These are phyloP conservation scores for Pseudonectria buxi DNA, from an alignment of 2,329 filamentous ascomycete species.

Conservation along the genomic window DNA sequence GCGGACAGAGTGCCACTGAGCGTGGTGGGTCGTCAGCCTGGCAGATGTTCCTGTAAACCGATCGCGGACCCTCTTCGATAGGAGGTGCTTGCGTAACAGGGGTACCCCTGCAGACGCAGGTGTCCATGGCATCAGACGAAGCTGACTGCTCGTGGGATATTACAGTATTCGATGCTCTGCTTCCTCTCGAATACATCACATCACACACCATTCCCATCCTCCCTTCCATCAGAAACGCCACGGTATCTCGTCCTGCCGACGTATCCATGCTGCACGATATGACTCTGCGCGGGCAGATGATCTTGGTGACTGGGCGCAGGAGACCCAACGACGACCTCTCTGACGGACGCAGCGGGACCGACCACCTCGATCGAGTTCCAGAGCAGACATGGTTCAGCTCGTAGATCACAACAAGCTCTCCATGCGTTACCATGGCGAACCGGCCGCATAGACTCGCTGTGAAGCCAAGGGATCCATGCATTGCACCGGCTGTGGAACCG, in stretches of 20 bases:
- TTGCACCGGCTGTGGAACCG: constrained; percentile 15
- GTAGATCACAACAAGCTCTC: constrained; percentile 51
- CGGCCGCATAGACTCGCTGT: constrained; percentile 51
- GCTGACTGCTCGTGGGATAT: constrained; percentile 8
- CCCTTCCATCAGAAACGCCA: constrained; percentile 54
- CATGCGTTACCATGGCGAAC: constrained; percentile 50
- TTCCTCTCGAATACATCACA: constrained; percentile 24
- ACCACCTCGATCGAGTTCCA: constrained; percentile 15
- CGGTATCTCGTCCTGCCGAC: constrained; percentile 44
- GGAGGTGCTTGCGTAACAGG: constrained; percentile 17
- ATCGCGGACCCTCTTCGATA: constrained; percentile 25
- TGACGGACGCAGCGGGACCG: constrained; percentile 18
- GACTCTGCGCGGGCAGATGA: constrained; percentile 51
- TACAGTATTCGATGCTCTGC: constrained; percentile 2
- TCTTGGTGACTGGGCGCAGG: constrained; percentile 41
- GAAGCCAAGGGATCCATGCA: constrained; percentile 31
- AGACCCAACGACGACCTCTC: constrained; percentile 17
- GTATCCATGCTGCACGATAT: constrained; percentile 58
- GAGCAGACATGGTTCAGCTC: constrained; percentile 32
- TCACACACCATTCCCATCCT: constrained; percentile 57
- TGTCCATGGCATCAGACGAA: constrained; percentile 2
- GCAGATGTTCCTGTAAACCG: constrained; percentile 43
- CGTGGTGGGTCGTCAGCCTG: constrained; percentile 55
- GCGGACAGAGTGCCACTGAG: constrained; percentile 60
- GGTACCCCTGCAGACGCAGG: constrained; percentile 20